Evolutionary conservation across 176 grass and related monocot species (phyloP), one percentile per base, ranked within the genome.

Genomic region (Chrysopogon serrulatus): DNA sequence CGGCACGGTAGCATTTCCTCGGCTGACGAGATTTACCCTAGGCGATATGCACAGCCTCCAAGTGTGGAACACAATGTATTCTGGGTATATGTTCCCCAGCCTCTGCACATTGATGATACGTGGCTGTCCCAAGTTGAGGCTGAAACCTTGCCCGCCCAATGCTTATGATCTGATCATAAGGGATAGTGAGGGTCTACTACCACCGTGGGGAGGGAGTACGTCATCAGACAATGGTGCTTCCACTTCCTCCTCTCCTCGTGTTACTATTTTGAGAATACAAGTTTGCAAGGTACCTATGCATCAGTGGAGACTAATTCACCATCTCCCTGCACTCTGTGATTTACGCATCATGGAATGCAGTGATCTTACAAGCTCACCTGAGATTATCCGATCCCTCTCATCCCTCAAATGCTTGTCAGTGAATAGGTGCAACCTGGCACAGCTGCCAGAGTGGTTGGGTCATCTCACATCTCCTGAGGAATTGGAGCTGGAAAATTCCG

Each of bases 281-380:
- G 0, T 0, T 1, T 78, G 48, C 15, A 23, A 9, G 0, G 3
- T 19, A 3, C 54, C 66, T 23, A 11, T 84, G 45, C 40, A 79
- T 71, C 28, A 11, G 10, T 86, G 84, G 84, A 79, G 17, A 4
- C 10, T 86, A 16, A 40, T 79, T 79, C 11, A 39, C 3, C 21
- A 72, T 7, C 63, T 85, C 9, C 0, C 8, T 17, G 35, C 3
- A 4, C 33, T 84, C 1, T 0, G 2, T 31, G 0, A 0, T 7
- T 71, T 85, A 44, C 0, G 0, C 0, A 78, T 85, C 4, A 0
- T 0, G 0, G 0, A 4, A 0, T 78, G 36, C 51, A 33, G 23
- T 21, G 48, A 85, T 47, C 28, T 78, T 9, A 78, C 8, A 3
- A 35, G 49, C 28, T 78, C 74, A 61, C 9, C 5, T 8, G 39